phyloP scores from a whole-genome alignment of 2,329 filamentous ascomycete genomes.

The Aspergillus aculeatus region DNA sequence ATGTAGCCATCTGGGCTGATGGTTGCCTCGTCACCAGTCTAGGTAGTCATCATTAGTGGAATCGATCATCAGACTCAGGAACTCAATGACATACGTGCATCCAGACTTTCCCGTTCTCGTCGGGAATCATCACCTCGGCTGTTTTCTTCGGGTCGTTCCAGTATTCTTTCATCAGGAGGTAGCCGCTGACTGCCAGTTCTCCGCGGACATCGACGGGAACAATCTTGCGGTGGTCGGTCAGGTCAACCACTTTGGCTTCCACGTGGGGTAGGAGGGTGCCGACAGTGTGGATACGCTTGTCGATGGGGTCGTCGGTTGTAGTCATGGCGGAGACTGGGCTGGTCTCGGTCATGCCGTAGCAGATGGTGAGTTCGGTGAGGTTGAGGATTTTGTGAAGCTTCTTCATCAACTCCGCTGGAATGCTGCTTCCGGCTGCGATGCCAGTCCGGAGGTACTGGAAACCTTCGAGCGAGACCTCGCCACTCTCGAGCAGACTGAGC shows the following conservation, averaged over 20 bases:
- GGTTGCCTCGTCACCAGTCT: conserved; percentile 84
- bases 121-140: conserved; percentile 62
- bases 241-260: conserved; percentile 72
- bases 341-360: conserved; percentile 97
- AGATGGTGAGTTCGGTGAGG: conserved; percentile 80
- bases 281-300: conserved; percentile 71
- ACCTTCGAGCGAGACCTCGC: conserved; percentile 49
- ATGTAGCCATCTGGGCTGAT: conserved; percentile 85
- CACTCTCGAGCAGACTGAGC: conserved; percentile 69
- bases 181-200: conserved; percentile 80
- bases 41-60: conserved; percentile 19
- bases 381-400: conserved; percentile 70
- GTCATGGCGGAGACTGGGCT: conserved; percentile 73
- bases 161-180: conserved; percentile 88
- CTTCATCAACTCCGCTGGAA: conserved; percentile 71
- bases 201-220: conserved; percentile 67
- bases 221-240: conserved; percentile 57
- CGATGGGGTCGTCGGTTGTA: conserved; percentile 68
- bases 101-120: conserved; percentile 65
- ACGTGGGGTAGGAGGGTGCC: conserved; percentile 85
- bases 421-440: conserved; percentile 83
- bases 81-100: conserved; percentile 59
- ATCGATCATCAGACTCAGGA: background rate
- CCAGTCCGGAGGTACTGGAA: conserved; percentile 76
- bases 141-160: conserved; percentile 73